phyloP scores from a whole-genome alignment of 2,329 filamentous ascomycete genomes.

The Dactylellina sp. region DNA sequence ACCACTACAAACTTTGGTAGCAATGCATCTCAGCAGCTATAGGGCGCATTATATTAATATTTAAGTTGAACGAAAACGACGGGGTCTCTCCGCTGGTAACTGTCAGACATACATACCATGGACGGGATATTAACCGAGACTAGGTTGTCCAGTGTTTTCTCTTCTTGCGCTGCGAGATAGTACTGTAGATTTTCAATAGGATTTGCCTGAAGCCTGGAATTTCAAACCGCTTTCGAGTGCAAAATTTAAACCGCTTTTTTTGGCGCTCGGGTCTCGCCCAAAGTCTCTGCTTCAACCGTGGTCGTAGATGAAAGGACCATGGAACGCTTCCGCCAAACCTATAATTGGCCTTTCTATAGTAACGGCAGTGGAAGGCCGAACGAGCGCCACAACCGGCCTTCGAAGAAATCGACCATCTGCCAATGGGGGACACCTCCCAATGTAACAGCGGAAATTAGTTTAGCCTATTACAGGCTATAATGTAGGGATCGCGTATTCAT shows the following conservation, averaged over 20 bases:
- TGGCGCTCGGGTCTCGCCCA: no score
- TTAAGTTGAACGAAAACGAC: not conserved
- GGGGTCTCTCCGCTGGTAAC: slow-evolving; percentile 33
- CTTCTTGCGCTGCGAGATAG: no score
- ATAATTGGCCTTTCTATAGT: slow-evolving; percentile 37
- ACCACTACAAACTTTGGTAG: slow-evolving; percentile 1
- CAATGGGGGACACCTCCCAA: slow-evolving; percentile 7
- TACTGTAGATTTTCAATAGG: no score
- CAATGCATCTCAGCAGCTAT: no score
- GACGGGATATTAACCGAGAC: slow-evolving; percentile 51
- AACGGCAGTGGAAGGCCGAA: slow-evolving; percentile 27
- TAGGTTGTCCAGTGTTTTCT: slow-evolving; percentile 22
- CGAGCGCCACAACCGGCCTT: slow-evolving; percentile 54
- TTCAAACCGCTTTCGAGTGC: no score
- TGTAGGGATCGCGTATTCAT: slow-evolving; percentile 36
- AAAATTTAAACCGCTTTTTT: no score
- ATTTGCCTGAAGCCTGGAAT: no score
- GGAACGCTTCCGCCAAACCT: slow-evolving; percentile 21
- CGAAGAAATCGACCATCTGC: not conserved
- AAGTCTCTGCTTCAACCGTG: not conserved
- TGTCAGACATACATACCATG: slow-evolving; percentile 35
- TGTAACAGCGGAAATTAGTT: slow-evolving; percentile 33
- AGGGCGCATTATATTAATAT: slow-evolving; percentile 22
- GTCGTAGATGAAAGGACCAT: slow-evolving; percentile 17
- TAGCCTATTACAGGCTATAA: slow-evolving; percentile 51